Conservation (phyloP, 306 rosid species). For the Quercus gilva region DNA sequence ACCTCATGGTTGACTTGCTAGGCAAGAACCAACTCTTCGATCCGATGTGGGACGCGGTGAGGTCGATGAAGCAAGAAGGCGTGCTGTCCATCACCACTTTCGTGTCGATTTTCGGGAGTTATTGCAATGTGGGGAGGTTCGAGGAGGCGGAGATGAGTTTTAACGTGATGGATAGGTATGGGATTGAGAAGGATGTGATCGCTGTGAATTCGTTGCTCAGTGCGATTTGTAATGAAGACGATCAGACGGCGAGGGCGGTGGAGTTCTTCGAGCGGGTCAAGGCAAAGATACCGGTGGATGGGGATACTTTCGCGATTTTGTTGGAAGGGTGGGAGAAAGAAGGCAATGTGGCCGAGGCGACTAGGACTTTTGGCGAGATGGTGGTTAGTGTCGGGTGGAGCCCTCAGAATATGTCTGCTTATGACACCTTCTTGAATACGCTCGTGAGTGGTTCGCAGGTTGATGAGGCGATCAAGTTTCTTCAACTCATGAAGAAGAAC, state of each 20-base stretch:
- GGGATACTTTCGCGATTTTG: constrained; percentile 57
- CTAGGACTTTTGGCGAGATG: constrained; percentile 55
- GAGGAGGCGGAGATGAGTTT: constrained; percentile 62
- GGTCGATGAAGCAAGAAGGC: constrained; percentile 60
- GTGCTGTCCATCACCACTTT: constrained; percentile 47
- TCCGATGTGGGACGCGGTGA: constrained; percentile 70
- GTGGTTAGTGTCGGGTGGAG: constrained; percentile 50
- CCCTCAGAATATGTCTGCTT: constrained; percentile 39
- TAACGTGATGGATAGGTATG: constrained; percentile 66
- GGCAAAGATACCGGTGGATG: constrained; percentile 39
- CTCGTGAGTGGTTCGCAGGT: constrained; percentile 33
- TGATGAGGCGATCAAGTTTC: constrained; percentile 46
- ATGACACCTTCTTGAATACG: constrained; percentile 52
- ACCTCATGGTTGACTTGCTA: constrained; percentile 60
- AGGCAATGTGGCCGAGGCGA: constrained; percentile 46
- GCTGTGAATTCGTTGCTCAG: constrained; percentile 60
- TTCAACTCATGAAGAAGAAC: constrained; percentile 47
- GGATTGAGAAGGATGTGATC: constrained; percentile 36
- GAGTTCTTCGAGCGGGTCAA: constrained; percentile 46
- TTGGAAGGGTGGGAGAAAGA: constrained; percentile 73
- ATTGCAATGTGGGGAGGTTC: constrained; percentile 49
- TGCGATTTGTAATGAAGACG: constrained; percentile 52
- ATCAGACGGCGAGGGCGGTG: constrained; percentile 36
- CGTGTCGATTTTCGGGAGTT: constrained; percentile 55
- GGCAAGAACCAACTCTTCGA: constrained; percentile 70